Evolutionary conservation across 1,139 yeast species (phyloP).

Genomic region (Nematodospora anomalae): DNA sequence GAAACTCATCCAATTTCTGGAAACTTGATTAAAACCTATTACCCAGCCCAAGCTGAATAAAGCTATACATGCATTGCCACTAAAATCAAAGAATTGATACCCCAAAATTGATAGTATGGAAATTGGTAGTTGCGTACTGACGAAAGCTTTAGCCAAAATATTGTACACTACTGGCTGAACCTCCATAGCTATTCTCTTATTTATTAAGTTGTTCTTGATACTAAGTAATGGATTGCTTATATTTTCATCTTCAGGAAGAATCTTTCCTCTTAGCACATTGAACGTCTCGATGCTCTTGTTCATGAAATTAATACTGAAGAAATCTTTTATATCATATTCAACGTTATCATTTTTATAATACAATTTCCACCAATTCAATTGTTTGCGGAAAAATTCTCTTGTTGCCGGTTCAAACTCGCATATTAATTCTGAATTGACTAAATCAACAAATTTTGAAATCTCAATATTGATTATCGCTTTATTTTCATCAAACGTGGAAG

Average conservation of each 20-base stretch:
- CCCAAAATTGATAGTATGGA: slow-evolving; percentile 32
- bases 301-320: slow-evolving; percentile 37
- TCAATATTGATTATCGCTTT: slow-evolving; percentile 17
- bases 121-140: slow-evolving; percentile 43
- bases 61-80: slow-evolving; percentile 35
- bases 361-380: slow-evolving; percentile 46
- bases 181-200: slow-evolving; percentile 28
- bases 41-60: slow-evolving; percentile 42
- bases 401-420: slow-evolving; percentile 34
- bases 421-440: slow-evolving; percentile 42
- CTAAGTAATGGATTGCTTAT: slow-evolving; percentile 32
- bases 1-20: slow-evolving; percentile 38
- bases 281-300: slow-evolving; percentile 39
- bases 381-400: slow-evolving; percentile 28
- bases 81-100: slow-evolving; percentile 37
- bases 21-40: slow-evolving; percentile 44
- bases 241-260: slow-evolving; percentile 22
- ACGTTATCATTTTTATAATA: slow-evolving; percentile 47
- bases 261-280: slow-evolving; percentile 39
- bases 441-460: slow-evolving; percentile 30
- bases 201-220: slow-evolving; percentile 32
- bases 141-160: slow-evolving; percentile 30
- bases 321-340: slow-evolving; percentile 46
- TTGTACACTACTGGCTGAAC: slow-evolving; percentile 42
- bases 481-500: slow-evolving; percentile 6